Evolutionary conservation across 768 basidiomycete genomes (phyloP).

Genomic region (Coprinopsis strossmayeri): DNA sequence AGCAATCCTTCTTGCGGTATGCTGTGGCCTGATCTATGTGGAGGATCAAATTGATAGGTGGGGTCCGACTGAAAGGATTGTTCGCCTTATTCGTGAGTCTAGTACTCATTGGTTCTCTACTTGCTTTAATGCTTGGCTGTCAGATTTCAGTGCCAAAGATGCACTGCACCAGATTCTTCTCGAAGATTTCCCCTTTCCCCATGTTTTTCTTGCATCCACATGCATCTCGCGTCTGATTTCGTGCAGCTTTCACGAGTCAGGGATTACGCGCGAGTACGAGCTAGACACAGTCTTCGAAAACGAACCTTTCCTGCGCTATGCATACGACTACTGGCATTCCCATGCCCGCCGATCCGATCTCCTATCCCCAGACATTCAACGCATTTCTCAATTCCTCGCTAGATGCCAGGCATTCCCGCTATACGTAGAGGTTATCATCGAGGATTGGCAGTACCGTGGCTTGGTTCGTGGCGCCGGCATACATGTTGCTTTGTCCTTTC

Average conservation of each 20-base stretch:
- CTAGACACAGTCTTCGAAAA: not conserved
- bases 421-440: not conserved
- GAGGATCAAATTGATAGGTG: too few relatives aligned
- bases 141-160: not conserved
- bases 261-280: not conserved
- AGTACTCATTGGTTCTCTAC: not conserved
- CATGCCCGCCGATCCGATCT: not conserved
- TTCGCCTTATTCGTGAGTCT: too few relatives aligned
- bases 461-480: too few relatives aligned
- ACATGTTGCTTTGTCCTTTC: too few relatives aligned
- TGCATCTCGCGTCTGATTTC: not conserved
- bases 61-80: too few relatives aligned
- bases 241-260: not conserved
- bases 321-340: not conserved
- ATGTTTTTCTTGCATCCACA: not conserved
- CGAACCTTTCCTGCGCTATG: not conserved
- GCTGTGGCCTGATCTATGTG: too few relatives aligned
- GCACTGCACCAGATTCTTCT: not conserved
- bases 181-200: not conserved
- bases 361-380: not conserved
- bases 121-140: not conserved
- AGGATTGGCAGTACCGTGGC: not conserved
- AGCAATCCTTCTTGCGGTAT: too few relatives aligned
- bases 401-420: not conserved
- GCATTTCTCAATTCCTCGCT: not conserved